phyloP scores from a whole-genome alignment of 306 rosid species.

The Lablab purpureus region DNA sequence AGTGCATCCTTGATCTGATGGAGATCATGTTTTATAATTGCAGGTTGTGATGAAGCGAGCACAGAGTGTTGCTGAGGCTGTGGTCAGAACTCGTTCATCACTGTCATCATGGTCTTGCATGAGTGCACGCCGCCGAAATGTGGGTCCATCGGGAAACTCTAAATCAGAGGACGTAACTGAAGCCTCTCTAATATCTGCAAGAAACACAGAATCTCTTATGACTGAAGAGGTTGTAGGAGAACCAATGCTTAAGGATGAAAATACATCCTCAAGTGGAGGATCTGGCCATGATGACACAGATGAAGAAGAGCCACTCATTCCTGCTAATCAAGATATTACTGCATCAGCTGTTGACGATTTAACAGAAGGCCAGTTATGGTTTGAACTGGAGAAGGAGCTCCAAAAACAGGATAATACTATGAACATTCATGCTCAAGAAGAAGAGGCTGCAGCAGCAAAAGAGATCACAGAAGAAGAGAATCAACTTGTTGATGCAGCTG shows the following conservation, averaged over 20 bases:
- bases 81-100: slow-evolving; percentile 89
- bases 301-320: slow-evolving; percentile 73
- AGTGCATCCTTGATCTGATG: slow-evolving; percentile 20
- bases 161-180: slow-evolving; percentile 55
- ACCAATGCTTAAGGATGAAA: slow-evolving; percentile 54
- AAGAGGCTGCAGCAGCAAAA: slow-evolving; percentile 78
- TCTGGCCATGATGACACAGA: slow-evolving; percentile 77
- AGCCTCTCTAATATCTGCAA: slow-evolving; percentile 58
- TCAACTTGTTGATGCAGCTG: slow-evolving; percentile 70
- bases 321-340: slow-evolving; percentile 50
- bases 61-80: slow-evolving; percentile 93
- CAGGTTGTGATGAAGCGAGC: slow-evolving; percentile 96
- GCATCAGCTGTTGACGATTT: slow-evolving; percentile 58
- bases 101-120: slow-evolving; percentile 96
- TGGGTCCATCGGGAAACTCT: slow-evolving; percentile 53
- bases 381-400: slow-evolving; percentile 87
- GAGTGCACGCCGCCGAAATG: slow-evolving; percentile 88
- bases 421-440: slow-evolving; percentile 62
- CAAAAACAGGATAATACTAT: slow-evolving; percentile 60
- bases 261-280: slow-evolving; percentile 58
- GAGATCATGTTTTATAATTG: slow-evolving; percentile 40
- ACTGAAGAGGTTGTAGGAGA: slow-evolving; percentile 45
- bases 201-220: slow-evolving; percentile 47
- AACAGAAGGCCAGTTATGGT: slow-evolving; percentile 87
- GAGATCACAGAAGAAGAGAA: slow-evolving; percentile 83